phyloP scores from a whole-genome alignment of 2,329 filamentous ascomycete genomes.

The Ciborinia camelliae region DNA sequence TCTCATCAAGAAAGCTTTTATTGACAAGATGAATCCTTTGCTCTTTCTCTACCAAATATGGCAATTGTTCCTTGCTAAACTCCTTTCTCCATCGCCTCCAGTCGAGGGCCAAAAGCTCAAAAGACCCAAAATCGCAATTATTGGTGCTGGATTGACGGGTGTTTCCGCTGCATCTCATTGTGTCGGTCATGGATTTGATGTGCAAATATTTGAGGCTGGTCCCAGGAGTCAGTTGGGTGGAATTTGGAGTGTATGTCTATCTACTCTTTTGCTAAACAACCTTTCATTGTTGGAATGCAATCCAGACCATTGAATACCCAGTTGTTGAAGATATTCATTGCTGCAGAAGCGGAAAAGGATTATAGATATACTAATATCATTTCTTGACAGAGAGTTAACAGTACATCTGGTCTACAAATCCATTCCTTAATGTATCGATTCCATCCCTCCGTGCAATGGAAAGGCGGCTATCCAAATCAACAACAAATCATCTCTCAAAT shows the following conservation, averaged over 20 bases:
- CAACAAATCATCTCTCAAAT: conserved; percentile 73
- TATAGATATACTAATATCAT: background rate
- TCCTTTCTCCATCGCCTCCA: conserved; percentile 70
- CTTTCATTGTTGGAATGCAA: too few species aligned
- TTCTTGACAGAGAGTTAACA: conserved; percentile 64
- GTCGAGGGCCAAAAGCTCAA: conserved; percentile 53
- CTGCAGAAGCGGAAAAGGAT: background rate
- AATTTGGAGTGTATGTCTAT: conserved; percentile 67
- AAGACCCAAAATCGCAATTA: conserved; percentile 64
- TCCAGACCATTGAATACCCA: too few species aligned
- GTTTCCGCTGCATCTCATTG: conserved; percentile 79
- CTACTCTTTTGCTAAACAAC: conserved; percentile 20
- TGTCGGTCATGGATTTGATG: conserved; percentile 81
- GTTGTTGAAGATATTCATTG: background rate
- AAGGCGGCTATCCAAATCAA: conserved; percentile 71
- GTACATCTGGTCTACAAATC: conserved; percentile 77
- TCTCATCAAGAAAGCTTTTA: background rate
- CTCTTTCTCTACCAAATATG: conserved; percentile 61
- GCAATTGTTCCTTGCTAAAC: conserved; percentile 59
- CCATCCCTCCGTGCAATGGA: conserved; percentile 74
- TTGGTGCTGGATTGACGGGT: conserved; percentile 69
- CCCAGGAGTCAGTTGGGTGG: conserved; percentile 65
- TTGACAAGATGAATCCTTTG: conserved; percentile 44
- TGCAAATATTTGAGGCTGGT: conserved; percentile 73
- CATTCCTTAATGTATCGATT: conserved; percentile 87